phyloP scores from a whole-genome alignment of 148 eudicot species.

The Rhododendron williamsianum region DNA sequence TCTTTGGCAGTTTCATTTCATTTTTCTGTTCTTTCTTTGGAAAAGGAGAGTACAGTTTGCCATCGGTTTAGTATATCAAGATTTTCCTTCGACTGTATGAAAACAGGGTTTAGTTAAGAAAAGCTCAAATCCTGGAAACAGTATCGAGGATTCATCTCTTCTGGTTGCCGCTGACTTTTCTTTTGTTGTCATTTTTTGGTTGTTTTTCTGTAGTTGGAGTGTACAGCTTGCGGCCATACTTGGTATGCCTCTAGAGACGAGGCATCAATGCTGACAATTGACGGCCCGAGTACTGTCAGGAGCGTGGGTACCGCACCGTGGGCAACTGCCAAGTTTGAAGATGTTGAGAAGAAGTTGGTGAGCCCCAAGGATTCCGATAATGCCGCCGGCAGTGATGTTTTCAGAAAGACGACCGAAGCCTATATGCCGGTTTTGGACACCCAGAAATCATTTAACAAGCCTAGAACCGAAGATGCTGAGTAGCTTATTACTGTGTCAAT shows the following conservation, averaged over 20 bases:
- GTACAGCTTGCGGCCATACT: conserved; percentile 62
- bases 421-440: conserved; percentile 44
- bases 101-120: background rate
- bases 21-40: background rate
- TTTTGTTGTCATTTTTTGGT: conserved; percentile 8
- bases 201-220: conserved; percentile 57
- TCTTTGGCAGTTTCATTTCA: background rate
- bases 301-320: conserved; percentile 71
- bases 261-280: conserved; percentile 65
- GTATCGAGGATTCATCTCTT: background rate
- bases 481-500: background rate
- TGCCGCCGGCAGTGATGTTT: conserved; percentile 20
- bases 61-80: background rate
- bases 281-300: conserved; percentile 45
- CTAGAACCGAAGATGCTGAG: conserved; percentile 18
- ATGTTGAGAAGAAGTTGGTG: conserved; percentile 60
- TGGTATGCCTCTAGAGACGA: conserved; percentile 93
- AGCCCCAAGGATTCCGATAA: conserved; percentile 72
- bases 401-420: conserved; percentile 53
- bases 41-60: background rate
- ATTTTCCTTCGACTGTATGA: background rate
- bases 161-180: background rate
- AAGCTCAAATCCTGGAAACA: background rate
- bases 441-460: conserved; percentile 63
- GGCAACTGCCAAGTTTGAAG: conserved; percentile 91